phyloP scores from a whole-genome alignment of 2,329 filamentous ascomycete species.

The Hypoxylon sp. region DNA sequence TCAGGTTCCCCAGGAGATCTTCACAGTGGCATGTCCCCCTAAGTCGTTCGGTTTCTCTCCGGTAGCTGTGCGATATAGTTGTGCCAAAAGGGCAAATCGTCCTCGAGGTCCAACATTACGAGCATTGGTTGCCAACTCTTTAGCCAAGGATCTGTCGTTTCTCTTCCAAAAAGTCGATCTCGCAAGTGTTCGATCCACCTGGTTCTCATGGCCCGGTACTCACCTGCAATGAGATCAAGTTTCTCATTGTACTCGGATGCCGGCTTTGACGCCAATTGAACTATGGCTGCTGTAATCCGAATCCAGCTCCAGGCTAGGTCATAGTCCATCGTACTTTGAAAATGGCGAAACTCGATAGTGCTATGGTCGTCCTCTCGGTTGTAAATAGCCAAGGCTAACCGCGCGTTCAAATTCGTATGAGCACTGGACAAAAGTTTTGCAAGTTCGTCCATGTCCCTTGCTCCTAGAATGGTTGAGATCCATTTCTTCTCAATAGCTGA shows the following conservation, averaged over 20 bases:
- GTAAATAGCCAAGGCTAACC: slow-evolving; percentile 16
- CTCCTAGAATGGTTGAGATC: slow-evolving; percentile 9
- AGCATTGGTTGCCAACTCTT: slow-evolving; percentile 18
- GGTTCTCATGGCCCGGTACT: slow-evolving; percentile 5
- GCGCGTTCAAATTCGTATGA: not conserved
- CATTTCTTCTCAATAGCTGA: slow-evolving; percentile 6
- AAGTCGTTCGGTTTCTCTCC: slow-evolving; percentile 20
- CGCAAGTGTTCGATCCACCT: slow-evolving; percentile 16
- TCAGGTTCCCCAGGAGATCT: not conserved
- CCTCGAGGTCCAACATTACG: slow-evolving; percentile 11
- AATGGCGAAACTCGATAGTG: slow-evolving; percentile 33
- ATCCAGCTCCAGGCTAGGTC: slow-evolving; percentile 24
- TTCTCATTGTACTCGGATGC: slow-evolving; percentile 19
- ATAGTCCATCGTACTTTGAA: slow-evolving; percentile 28
- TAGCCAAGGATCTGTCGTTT: slow-evolving; percentile 18
- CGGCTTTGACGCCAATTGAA: slow-evolving; percentile 18
- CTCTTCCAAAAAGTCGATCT: slow-evolving; percentile 12
- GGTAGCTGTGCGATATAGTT: slow-evolving; percentile 12
- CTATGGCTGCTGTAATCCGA: slow-evolving; percentile 16
- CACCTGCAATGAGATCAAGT: slow-evolving; percentile 7
- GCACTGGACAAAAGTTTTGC: slow-evolving; percentile 8
- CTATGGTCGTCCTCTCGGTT: slow-evolving; percentile 21
- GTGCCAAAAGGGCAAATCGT: slow-evolving; percentile 16
- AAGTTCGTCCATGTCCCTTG: slow-evolving; percentile 14
- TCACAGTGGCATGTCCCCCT: slow-evolving; percentile 25